Evolutionary conservation across 345 rosid species (phyloP).

Genomic region (Ricinus communis): DNA sequence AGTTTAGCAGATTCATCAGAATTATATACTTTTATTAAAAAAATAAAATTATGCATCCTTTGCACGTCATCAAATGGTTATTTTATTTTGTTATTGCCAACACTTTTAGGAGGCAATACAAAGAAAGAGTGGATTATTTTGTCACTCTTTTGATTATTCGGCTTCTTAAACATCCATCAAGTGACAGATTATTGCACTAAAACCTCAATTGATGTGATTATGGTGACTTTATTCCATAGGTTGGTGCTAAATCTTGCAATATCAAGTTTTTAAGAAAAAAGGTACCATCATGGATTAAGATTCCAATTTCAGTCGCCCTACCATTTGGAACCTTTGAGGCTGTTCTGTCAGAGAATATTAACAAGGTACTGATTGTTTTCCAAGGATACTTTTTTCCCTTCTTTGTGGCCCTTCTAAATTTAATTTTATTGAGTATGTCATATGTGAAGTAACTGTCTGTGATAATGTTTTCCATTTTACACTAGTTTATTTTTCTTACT

Average conservation of each 20-base stretch:
- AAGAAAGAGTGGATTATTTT: neutral
- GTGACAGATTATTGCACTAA: neutral
- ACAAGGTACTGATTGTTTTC: slow-evolving; percentile 30
- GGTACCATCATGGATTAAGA: slow-evolving; percentile 43
- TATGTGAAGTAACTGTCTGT: neutral
- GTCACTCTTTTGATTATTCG: neutral
- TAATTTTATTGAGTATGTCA: neutral
- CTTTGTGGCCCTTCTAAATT: neutral
- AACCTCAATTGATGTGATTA: slow-evolving; percentile 5
- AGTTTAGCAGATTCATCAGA: too few relatives aligned
- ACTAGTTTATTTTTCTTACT: neutral
- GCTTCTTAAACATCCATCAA: neutral
- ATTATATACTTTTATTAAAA: too few relatives aligned
- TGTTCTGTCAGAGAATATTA: slow-evolving; percentile 28
- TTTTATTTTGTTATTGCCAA: neutral
- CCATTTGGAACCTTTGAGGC: slow-evolving; percentile 48
- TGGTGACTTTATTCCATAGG: slow-evolving; percentile 25
- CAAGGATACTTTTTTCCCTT: slow-evolving; percentile 7
- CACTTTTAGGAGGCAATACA: neutral
- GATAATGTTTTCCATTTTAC: neutral
- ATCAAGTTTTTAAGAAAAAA: slow-evolving; percentile 37
- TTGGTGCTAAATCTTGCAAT: slow-evolving; percentile 46
- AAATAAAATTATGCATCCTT: too few relatives aligned
- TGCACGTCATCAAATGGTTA: too few relatives aligned
- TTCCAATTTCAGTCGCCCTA: slow-evolving; percentile 40